A percentile compares a stretch with the other conserved stretches of the same genome.
These are phyloP conservation scores for Pythium chondricola DNA, from an alignment of 352 stramenopile species.

Conservation along the genomic window DNA sequence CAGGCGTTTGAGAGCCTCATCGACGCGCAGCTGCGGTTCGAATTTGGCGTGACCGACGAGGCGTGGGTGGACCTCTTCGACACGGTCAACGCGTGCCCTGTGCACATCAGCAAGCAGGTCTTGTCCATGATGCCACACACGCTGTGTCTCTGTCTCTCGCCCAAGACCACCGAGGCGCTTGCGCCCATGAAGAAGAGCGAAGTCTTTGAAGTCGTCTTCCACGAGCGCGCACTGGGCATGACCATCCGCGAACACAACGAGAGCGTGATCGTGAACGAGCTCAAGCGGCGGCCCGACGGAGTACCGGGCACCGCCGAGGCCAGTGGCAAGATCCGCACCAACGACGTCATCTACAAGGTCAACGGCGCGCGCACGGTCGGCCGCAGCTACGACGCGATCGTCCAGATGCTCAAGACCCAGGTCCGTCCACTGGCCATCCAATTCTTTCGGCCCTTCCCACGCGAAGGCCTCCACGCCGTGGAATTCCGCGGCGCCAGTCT, in stretches of 20 bases:
- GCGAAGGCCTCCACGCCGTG: conserved; percentile 77
- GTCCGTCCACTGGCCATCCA: conserved; percentile 68
- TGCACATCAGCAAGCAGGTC: conserved; percentile 78
- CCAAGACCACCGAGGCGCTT: conserved; percentile 72
- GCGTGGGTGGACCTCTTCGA: conserved; percentile 85
- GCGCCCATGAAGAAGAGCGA: conserved; percentile 75
- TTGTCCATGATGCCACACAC: conserved; percentile 36
- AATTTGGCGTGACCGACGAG: conserved; percentile 80
- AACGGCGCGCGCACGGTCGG: conserved; percentile 67
- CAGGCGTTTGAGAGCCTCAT: conserved; percentile 79
- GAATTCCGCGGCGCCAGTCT: conserved; percentile 74
- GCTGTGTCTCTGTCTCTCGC: conserved; percentile 75
- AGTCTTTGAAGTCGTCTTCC: conserved; percentile 75
- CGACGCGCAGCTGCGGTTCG: conserved; percentile 61
- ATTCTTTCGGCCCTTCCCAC: conserved; percentile 73
- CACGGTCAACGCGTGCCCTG: conserved; percentile 69
- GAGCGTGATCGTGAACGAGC: conserved; percentile 81
- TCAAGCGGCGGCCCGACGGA: conserved; percentile 61
- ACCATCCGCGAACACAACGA: conserved; percentile 82
- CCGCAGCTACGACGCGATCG: conserved; percentile 72
- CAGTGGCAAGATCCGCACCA: conserved; percentile 45
- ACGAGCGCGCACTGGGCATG: conserved; percentile 66
- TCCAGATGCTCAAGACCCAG: conserved; percentile 84
- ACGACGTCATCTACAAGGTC: conserved; percentile 86
- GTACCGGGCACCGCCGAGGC: conserved; percentile 44